Conservation (phyloP, 495 filamentous ascomycete species). For the Durotheca rogersii region DNA sequence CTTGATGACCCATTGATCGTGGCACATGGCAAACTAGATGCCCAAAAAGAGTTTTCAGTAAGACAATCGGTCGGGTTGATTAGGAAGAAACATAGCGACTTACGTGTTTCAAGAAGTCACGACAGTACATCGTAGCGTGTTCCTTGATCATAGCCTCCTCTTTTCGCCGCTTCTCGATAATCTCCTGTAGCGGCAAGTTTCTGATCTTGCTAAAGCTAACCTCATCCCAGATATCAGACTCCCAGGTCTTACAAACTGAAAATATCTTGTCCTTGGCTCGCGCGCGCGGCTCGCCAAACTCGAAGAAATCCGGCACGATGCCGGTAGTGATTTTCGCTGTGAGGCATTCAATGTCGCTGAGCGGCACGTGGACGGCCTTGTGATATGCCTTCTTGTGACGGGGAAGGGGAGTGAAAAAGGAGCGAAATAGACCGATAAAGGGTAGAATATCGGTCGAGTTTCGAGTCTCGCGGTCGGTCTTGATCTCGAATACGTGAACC, state of each 20-base stretch:
- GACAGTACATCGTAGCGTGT: constrained; percentile 63
- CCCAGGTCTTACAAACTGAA: constrained; percentile 68
- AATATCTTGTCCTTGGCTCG: constrained; percentile 61
- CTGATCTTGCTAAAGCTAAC: constrained; percentile 77
- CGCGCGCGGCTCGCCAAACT: constrained; percentile 42
- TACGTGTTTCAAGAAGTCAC: constrained; percentile 81
- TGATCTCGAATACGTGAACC: constrained; percentile 76
- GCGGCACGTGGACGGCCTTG: constrained; percentile 63
- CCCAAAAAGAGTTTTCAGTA: constrained; percentile 7
- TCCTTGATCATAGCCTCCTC: constrained; percentile 59
- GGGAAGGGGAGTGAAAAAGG: constrained; percentile 61
- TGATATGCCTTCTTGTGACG: constrained; percentile 57
- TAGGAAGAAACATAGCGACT: constrained; percentile 8
- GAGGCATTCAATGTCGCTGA: constrained; percentile 77
- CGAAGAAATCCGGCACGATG: constrained; percentile 54
- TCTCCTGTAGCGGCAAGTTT: constrained; percentile 72
- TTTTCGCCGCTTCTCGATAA: constrained; percentile 65
- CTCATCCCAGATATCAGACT: constrained; percentile 75
- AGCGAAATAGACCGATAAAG: constrained; percentile 66
- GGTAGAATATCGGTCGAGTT: constrained; percentile 77
- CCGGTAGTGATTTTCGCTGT: constrained; percentile 71
- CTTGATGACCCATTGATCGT: constrained; percentile 91
- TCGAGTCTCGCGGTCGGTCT: constrained; percentile 58
- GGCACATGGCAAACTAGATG: constrained; percentile 78
- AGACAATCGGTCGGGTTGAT: no score